phyloP scores from a whole-genome alignment of 163 green algal genomes.

The Prototheca cutis region DNA sequence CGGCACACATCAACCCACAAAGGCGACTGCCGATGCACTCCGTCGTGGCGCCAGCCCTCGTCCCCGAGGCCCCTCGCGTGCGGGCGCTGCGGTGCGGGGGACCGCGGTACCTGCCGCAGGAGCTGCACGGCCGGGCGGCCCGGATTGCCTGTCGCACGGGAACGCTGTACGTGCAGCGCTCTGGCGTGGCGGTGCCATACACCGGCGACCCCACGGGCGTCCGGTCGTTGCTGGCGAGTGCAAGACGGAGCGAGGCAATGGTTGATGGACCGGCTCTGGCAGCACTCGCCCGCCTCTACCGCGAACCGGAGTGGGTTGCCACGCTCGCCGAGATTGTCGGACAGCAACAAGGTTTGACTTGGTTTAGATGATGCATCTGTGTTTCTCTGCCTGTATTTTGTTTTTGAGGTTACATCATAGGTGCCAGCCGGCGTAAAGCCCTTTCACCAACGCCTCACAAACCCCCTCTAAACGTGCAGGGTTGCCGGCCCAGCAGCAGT shows the following conservation, averaged over 20 bases:
- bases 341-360: no score
- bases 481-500: no score
- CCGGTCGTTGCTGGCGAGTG: slow-evolving; percentile 45
- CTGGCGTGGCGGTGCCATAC: slow-evolving; percentile 56
- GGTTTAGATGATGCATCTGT: no score
- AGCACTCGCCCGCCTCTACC: not conserved
- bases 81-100: slow-evolving; percentile 37
- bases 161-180: slow-evolving; percentile 36
- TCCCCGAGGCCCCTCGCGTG: slow-evolving; percentile 50
- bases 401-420: no score
- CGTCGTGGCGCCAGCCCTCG: slow-evolving; percentile 48
- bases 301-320: not conserved
- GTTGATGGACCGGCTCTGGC: not conserved
- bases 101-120: slow-evolving; percentile 58
- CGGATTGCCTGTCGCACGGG: slow-evolving; percentile 15
- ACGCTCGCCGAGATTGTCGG: not conserved
- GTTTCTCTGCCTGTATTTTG: no score
- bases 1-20: no score
- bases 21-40: not conserved
- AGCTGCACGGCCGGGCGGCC: slow-evolving; percentile 15
- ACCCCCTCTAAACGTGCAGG: no score
- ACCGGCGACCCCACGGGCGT: slow-evolving; percentile 63
- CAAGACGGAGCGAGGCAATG: not conserved
- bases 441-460: no score
- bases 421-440: no score